phyloP scores from a whole-genome alignment of 139 green algal genomes.

The Chlorella sp. region DNA sequence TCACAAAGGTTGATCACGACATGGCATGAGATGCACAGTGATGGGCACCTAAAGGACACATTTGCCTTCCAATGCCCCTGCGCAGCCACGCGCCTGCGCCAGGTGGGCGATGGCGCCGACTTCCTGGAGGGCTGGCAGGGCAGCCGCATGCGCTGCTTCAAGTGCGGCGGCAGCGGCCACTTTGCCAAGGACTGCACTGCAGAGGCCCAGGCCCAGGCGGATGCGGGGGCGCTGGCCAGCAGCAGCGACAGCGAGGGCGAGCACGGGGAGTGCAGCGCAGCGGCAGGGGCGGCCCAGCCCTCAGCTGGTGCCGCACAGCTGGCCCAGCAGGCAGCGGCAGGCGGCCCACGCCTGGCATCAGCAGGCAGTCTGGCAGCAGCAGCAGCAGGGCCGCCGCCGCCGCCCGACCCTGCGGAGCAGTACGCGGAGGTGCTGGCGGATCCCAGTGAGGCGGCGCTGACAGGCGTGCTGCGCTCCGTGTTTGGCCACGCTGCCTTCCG shows the following conservation, averaged over 20 bases:
- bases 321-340: background rate
- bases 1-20: too few species aligned
- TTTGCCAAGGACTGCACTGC: slow-evolving; percentile 49
- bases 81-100: slow-evolving; percentile 26
- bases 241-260: slow-evolving; percentile 30
- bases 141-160: slow-evolving; percentile 49
- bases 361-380: background rate
- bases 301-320: background rate
- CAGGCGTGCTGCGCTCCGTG: slow-evolving; percentile 47
- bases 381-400: background rate
- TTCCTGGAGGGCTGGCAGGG: slow-evolving; percentile 58
- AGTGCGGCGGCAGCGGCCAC: slow-evolving; percentile 60
- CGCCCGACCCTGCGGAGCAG: slow-evolving; percentile 30
- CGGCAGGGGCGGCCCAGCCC: slow-evolving; percentile 26
- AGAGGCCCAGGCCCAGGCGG: slow-evolving; percentile 15
- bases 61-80: background rate
- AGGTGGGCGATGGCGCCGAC: slow-evolving; percentile 58
- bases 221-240: slow-evolving; percentile 8
- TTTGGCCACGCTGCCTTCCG: slow-evolving; percentile 76
- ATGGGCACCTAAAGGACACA: too few species aligned
- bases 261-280: background rate
- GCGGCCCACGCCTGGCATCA: background rate
- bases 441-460: slow-evolving; percentile 53
- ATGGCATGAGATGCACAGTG: too few species aligned
- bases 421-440: slow-evolving; percentile 44